phyloP scores from a whole-genome alignment of 2,329 filamentous ascomycete genomes.

The Aureobasidium leucospermi region DNA sequence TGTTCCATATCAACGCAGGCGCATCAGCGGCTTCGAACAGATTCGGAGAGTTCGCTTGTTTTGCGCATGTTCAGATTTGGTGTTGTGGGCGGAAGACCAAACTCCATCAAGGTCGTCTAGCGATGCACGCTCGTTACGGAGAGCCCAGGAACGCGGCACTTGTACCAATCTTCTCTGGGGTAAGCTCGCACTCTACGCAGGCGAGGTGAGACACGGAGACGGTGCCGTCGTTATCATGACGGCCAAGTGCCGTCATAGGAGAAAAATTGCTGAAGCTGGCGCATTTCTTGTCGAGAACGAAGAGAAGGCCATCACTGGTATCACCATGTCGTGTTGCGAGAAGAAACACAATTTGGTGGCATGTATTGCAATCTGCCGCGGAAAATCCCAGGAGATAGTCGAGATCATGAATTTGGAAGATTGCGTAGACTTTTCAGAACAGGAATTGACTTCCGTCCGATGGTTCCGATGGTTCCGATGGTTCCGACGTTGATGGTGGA shows the following conservation, averaged over 20 bases:
- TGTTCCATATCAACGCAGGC: too few relatives aligned
- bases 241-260: background rate
- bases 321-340: background rate
- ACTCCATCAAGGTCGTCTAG: background rate
- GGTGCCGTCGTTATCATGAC: constrained; percentile 1
- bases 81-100: background rate
- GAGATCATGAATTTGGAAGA: too few relatives aligned
- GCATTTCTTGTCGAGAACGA: background rate
- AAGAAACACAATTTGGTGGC: background rate
- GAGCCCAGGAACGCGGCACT: background rate
- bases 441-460: background rate
- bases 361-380: too few relatives aligned
- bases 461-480: background rate
- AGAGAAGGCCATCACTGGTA: background rate
- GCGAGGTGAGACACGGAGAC: constrained; percentile 9
- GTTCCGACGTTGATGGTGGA: too few relatives aligned
- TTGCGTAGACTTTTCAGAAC: background rate
- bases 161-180: background rate
- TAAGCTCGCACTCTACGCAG: background rate
- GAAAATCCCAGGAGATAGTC: background rate
- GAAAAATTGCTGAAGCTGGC: background rate
- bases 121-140: background rate
- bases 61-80: too few relatives aligned
- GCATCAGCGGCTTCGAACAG: background rate
- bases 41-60: background rate